These are phyloP conservation scores for Acacia concinna DNA, from an alignment of 331 rosid genomes.

Conservation along the genomic window DNA sequence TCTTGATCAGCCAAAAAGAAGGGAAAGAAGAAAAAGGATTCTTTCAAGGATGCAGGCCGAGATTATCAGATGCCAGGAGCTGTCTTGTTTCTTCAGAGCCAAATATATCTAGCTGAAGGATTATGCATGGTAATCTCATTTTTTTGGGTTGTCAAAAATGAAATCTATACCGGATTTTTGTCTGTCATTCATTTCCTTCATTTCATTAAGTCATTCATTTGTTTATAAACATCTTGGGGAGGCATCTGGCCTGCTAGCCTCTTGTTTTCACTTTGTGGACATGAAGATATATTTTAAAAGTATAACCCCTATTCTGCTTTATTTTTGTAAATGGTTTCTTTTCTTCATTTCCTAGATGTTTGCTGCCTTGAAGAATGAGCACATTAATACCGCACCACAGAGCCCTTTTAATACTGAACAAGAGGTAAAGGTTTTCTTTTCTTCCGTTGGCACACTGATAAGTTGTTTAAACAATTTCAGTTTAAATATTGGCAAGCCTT, in stretches of 20 bases:
- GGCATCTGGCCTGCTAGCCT: neutral
- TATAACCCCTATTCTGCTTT: conserved; percentile 20
- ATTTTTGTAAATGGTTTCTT: conserved; percentile 24
- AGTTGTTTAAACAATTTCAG: neutral
- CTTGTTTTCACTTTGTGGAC: neutral
- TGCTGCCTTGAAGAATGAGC: conserved; percentile 82
- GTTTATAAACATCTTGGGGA: neutral
- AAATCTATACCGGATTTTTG: neutral
- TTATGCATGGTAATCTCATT: conserved; percentile 69
- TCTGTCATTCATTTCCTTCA: neutral
- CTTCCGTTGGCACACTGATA: conserved; percentile 10
- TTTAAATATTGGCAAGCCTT: conserved; percentile 11
- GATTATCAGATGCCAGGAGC: conserved; percentile 71
- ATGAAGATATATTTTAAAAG: neutral
- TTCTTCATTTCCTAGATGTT: conserved; percentile 69
- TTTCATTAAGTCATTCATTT: neutral
- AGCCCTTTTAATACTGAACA: conserved; percentile 84
- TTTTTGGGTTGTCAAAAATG: conserved; percentile 17
- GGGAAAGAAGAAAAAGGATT: conserved; percentile 77
- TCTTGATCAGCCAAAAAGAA: conserved; percentile 68
- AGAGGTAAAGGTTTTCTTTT: conserved; percentile 61
- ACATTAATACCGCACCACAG: conserved; percentile 46
- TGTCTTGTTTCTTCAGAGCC: conserved; percentile 87
- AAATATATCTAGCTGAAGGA: conserved; percentile 88
- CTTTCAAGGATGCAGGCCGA: conserved; percentile 55